Evolutionary conservation across 495 filamentous ascomycete genomes (phyloP), one percentile per base, ranked within the genome.

Genomic region (Talaromyces borbonicus): DNA sequence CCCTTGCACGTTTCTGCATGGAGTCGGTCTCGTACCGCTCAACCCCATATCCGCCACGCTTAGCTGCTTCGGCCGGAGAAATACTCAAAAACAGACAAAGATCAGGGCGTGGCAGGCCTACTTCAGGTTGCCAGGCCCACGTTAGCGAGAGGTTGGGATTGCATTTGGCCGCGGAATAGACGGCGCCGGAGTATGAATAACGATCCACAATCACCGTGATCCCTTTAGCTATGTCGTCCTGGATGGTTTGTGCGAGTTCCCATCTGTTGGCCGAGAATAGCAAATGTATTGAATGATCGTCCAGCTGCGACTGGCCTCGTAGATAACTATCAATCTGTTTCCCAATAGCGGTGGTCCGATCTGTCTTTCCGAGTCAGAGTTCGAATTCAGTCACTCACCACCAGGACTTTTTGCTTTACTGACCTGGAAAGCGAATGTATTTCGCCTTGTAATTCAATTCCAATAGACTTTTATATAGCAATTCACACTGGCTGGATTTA

Each of bases 201-300:
- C 92, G 80, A 62, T 98, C 92, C 43, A 90, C 78, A 23, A 98
- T 74, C 7, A 98, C 73, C 0, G 79, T 94, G 33, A 66, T 76
- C 12, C 89, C 90, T 5, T 63, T 59, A 7, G 63, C 52, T 18
- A 95, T 73, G 32, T 80, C 73, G 8, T 69, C 46, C 36, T 76
- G 57, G 25, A 92, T 90, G 27, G 69, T 72, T 41, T 73, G 80
- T 59, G 75, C 81, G 47, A 79, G 63, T 64, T 98, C 93, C 93
- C 93, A 98, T 24, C 93, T 77, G 65, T 98, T 97, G 8, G 92
- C 88, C 24, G 86, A 90, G 69, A 97, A 98, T 16, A 97, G 77
- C 15, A 98, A 77, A 61, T 97, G 93, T 53, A 97, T 95, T 5
- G 81, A 82, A 57, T 95, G 90, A 61, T 95, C 92, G 47, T 93